Conservation (phyloP, 2,329 filamentous ascomycete genomes). For the Aspergillus nomiae region DNA sequence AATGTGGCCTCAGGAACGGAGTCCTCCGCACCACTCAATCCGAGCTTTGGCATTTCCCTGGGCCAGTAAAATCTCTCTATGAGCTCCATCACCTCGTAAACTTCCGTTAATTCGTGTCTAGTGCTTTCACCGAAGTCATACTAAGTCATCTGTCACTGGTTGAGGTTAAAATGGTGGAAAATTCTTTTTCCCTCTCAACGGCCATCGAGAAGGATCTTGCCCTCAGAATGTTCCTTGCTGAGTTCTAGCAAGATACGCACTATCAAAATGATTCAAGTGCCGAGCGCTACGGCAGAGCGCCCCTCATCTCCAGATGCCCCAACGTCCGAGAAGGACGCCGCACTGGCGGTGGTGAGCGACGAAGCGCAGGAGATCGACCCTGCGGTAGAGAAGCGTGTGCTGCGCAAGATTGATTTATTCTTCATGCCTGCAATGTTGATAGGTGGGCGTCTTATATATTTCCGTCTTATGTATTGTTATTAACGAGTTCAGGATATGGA, state of each 20-base stretch:
- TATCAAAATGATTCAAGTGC: slow-evolving; percentile 24
- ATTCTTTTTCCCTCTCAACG: not conserved
- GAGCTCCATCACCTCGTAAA: not conserved
- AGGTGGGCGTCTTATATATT: slow-evolving; percentile 33
- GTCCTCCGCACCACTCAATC: not conserved
- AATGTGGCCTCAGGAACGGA: not conserved
- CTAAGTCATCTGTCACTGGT: not conserved
- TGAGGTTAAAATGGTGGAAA: not conserved
- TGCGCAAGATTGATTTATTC: slow-evolving; percentile 68
- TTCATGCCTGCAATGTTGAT: slow-evolving; percentile 69
- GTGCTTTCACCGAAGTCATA: not conserved
- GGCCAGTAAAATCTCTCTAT: not conserved
- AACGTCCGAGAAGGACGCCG: slow-evolving; percentile 53
- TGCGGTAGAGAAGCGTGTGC: slow-evolving; percentile 55
- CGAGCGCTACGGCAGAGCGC: slow-evolving; percentile 15
- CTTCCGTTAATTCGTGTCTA: not conserved
- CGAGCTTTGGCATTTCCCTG: not conserved
- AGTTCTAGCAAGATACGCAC: not conserved
- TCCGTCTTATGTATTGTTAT: not conserved
- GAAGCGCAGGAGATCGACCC: slow-evolving; percentile 52
- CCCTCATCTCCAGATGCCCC: slow-evolving; percentile 6
- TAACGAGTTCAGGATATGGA: slow-evolving; percentile 50
- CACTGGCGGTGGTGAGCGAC: slow-evolving; percentile 62
- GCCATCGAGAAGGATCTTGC: not conserved
- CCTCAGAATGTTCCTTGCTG: not conserved